These are phyloP conservation scores for Staphylotrichum longicolle DNA, from an alignment of 495 filamentous ascomycete species.

Conservation along the genomic window DNA sequence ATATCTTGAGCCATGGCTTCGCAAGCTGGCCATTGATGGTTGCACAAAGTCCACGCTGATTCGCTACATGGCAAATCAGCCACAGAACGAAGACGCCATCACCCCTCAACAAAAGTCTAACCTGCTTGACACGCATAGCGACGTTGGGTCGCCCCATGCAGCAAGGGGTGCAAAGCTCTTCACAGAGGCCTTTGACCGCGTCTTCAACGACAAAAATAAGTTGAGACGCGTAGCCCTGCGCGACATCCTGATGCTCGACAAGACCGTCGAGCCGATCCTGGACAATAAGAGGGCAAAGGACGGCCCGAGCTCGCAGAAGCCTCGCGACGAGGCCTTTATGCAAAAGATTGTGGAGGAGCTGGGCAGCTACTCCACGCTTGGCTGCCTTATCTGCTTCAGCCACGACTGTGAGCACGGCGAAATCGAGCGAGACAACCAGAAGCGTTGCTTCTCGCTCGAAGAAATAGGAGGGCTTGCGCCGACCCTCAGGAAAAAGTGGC, in stretches of 20 bases:
- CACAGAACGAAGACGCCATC: conserved; percentile 37
- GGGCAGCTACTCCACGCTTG: conserved; percentile 45
- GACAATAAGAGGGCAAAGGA: conserved; percentile 49
- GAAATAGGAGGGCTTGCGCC: conserved; percentile 26
- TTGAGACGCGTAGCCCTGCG: conserved; percentile 37
- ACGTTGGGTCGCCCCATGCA: conserved; percentile 37
- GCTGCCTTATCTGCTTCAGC: conserved; percentile 48
- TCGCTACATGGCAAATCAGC: conserved; percentile 43
- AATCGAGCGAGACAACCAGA: conserved; percentile 46
- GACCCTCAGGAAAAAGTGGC: conserved; percentile 29
- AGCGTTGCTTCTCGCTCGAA: conserved; percentile 45
- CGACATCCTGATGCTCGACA: conserved; percentile 46
- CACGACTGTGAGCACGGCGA: conserved; percentile 53
- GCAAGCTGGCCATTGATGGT: conserved; percentile 40
- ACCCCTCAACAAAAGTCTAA: conserved; percentile 46
- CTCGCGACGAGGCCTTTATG: conserved; percentile 26
- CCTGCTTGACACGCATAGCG: conserved; percentile 40
- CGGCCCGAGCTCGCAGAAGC: conserved; percentile 33
- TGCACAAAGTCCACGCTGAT: conserved; percentile 46
- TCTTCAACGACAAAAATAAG: conserved; percentile 35
- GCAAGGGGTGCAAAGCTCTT: conserved; percentile 39
- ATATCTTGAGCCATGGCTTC: conserved; percentile 47
- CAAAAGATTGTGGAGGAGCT: conserved; percentile 39
- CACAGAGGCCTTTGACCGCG: conserved; percentile 44
- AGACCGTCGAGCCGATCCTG: conserved; percentile 42